A percentile compares a stretch with the other conserved stretches of the same genome.
Conservation (phyloP, 768 basidiomycete species). For the Kwoniella pini region DNA sequence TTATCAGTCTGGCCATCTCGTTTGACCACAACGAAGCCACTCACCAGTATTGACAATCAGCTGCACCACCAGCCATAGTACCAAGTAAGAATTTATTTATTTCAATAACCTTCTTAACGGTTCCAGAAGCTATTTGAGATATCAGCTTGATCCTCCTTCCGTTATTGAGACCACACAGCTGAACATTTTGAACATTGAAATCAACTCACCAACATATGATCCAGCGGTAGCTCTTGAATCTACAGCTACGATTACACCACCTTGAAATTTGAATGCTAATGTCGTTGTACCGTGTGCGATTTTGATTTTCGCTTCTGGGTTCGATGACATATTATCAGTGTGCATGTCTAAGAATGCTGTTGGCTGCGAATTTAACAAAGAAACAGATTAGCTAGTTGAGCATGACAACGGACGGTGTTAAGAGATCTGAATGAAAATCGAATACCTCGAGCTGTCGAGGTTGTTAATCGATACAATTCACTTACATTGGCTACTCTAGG, state of each 20-base stretch:
- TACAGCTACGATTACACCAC: constrained; percentile 99
- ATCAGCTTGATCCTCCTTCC: not conserved
- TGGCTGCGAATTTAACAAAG: no score
- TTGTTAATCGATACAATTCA: no score
- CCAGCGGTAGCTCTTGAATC: constrained; percentile 97
- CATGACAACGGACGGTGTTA: no score
- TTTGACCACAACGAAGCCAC: constrained; percentile 4
- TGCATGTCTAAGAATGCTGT: constrained; percentile 85
- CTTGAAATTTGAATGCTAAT: constrained; percentile 91
- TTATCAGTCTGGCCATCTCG: not conserved
- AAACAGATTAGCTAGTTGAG: no score
- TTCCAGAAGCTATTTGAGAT: constrained; percentile 72
- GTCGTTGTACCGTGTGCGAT: constrained; percentile 99
- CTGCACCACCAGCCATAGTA: constrained; percentile 99
- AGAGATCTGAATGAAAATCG: no score
- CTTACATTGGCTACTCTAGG: constrained; percentile 51
- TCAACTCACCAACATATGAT: constrained; percentile 81
- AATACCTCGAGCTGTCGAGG: no score
- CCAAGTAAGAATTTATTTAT: constrained; percentile 99
- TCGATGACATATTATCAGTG: constrained; percentile 85
- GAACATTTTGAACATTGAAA: not conserved
- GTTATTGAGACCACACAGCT: no score
- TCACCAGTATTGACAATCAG: constrained; percentile 60
- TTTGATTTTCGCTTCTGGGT: constrained; percentile 93
- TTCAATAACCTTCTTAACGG: constrained; percentile 99